Base-by-base conservation (phyloP, 768 basidiomycete genomes). In the Xerocomellus amylosporus region DNA sequence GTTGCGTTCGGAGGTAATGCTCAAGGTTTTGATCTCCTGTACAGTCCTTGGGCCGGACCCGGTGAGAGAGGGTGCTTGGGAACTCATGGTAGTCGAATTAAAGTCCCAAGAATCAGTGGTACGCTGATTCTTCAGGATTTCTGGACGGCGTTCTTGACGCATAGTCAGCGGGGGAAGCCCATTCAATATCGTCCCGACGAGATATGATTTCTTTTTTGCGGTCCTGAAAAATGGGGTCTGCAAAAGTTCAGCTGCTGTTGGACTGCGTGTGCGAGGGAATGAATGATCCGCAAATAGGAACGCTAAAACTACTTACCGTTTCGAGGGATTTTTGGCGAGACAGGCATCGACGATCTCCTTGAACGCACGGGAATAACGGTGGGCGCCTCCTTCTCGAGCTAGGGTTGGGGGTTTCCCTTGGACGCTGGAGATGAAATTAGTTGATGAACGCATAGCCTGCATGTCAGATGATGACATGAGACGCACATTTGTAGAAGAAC, bases 91-190 rank as follows among this genome's bases (percentile, higher is more conserved):
- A 0, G 80, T 74, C 17, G 44, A 56, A 22, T 78, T 67, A 67
- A 93, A 93, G 65, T 93, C 89, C 90, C 90, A 93, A 4, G 90
- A 90, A 51, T 88, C 90, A 51, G 86, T 71, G 10, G 88, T 86
- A 42, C 74, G 74, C 41, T 74, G 76, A 8, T 64, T 66, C 38
- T 75, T 65, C 5, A 72, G 51, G 41, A 67, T 70, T 13, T 71
- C 75, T 13, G 71, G 67, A 46, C 68, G 75, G 41, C 79, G 83
- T 70, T 93, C 89, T 71, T 91, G 88, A 28, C 90, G 80, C 60
- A 77, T 77, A 4, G 82, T 74, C 39, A 93, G 74, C 20, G 90
- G 90, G 0, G 90, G 90, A 30, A 93, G 74, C 56, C 81, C 84
- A 60, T 81, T 80, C 22, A 98, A 71, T 57, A 97, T 85, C 19